These are phyloP conservation scores for Tulasnella sp. DNA, from an alignment of 768 basidiomycete species.

Conservation along the genomic window DNA sequence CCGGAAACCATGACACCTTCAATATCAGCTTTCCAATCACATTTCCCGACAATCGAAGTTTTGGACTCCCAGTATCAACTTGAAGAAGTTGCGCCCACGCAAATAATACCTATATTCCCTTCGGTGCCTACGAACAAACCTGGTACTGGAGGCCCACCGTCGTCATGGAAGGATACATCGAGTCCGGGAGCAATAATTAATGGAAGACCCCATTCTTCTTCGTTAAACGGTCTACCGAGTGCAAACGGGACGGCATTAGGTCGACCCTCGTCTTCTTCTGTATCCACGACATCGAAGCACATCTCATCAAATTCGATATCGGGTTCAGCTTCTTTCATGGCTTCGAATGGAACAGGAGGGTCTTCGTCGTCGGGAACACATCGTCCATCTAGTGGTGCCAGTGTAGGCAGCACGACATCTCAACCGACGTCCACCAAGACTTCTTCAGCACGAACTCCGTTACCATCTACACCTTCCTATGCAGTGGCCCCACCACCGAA, in stretches of 20 bases:
- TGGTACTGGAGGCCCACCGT: constrained; percentile 1
- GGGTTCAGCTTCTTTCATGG: not conserved
- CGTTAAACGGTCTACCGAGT: not conserved
- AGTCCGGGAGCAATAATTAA: too few species aligned
- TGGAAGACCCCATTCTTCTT: too few species aligned
- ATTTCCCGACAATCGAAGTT: constrained; percentile 11
- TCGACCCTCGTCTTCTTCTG: not conserved
- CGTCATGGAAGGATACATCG: too few species aligned
- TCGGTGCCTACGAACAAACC: constrained; percentile 6
- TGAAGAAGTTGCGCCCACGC: not conserved
- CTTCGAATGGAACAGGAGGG: not conserved
- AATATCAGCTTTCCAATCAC: constrained; percentile 2
- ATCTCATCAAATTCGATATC: not conserved
- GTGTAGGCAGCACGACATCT: not conserved
- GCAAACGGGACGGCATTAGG: not conserved
- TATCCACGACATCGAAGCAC: not conserved
- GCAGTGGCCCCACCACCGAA: not conserved
- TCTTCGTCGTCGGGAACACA: too few species aligned
- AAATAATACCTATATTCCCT: not conserved
- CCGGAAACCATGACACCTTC: constrained; percentile 5
- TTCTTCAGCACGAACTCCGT: not conserved
- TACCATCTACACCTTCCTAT: not conserved
- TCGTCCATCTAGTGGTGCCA: not conserved
- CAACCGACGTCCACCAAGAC: not conserved
- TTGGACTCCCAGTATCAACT: not conserved